A percentile compares a stretch with the other conserved stretches of the same genome.
Evolutionary conservation across 257 asterid species (phyloP).

Genomic region (Apocynum venetum): DNA sequence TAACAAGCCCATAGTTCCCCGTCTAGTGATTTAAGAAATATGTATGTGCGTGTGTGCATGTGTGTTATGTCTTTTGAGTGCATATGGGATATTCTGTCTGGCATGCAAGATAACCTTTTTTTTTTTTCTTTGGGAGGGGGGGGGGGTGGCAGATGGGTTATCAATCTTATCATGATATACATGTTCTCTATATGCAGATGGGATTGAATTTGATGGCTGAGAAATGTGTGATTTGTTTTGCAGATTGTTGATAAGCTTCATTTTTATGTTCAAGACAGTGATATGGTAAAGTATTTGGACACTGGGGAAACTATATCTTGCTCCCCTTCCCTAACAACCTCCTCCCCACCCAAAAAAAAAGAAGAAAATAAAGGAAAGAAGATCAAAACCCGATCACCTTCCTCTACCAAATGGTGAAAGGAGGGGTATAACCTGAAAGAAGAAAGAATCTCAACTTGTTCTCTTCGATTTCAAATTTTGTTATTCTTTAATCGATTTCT

Average conservation of each 20-base stretch:
- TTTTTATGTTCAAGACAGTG: slow-evolving; percentile 75
- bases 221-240: slow-evolving; percentile 22
- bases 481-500: neutral
- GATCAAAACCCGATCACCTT: neutral
- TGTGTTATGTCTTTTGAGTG: no score
- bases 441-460: neutral
- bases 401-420: neutral
- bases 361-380: neutral
- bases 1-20: neutral
- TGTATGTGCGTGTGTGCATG: neutral
- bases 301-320: neutral
- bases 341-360: neutral
- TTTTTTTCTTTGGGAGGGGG: neutral
- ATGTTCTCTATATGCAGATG: neutral
- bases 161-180: neutral
- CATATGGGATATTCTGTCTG: neutral
- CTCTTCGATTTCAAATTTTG: neutral
- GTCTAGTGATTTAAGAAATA: neutral
- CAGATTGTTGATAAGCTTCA: slow-evolving; percentile 84
- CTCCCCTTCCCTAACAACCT: no score
- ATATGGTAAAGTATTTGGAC: slow-evolving; percentile 51
- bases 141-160: neutral
- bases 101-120: neutral
- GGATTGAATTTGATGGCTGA: neutral
- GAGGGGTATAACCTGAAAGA: neutral